These are phyloP conservation scores for Prillingera fragicola DNA, from an alignment of 1,284 basidiomycete genomes.

Conservation along the genomic window DNA sequence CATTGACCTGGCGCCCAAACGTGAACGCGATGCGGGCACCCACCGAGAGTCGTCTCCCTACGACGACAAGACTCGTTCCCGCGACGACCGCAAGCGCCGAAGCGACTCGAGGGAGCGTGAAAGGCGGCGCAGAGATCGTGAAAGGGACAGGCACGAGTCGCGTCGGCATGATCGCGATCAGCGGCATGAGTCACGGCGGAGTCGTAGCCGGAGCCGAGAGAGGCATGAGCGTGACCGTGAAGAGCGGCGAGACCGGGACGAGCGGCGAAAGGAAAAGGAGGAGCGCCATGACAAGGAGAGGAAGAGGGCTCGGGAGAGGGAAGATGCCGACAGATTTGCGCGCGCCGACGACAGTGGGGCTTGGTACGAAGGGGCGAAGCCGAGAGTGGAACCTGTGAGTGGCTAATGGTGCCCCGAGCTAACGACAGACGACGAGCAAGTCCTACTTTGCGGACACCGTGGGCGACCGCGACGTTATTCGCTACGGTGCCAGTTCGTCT, in stretches of 20 bases:
- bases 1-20: conserved; percentile 1
- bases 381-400: conserved; percentile 13
- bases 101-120: neutral
- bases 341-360: conserved; percentile 19
- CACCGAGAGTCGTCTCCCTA: too few species aligned
- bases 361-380: conserved; percentile 27
- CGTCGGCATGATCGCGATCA: neutral
- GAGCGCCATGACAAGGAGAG: conserved; percentile 10
- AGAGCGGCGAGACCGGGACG: conserved; percentile 2
- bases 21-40: too few species aligned
- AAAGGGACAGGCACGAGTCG: neutral
- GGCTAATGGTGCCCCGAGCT: neutral
- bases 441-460: conserved; percentile 28
- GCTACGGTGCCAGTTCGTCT: conserved; percentile 23
- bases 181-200: neutral
- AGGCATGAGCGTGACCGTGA: conserved; percentile 9
- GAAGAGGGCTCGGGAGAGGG: conserved; percentile 2
- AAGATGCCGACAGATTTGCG: neutral
- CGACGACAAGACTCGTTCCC: too few species aligned
- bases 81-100: neutral
- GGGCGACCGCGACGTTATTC: conserved; percentile 29
- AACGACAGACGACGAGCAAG: conserved; percentile 12
- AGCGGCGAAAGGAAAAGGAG: conserved; percentile 15
- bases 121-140: neutral
- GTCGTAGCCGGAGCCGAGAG: neutral